Percentiles rank a stretch among this genome's conserved stretches.
These are phyloP conservation scores for Fragaria ananassa DNA, from an alignment of 306 rosid species.

Conservation along the genomic window DNA sequence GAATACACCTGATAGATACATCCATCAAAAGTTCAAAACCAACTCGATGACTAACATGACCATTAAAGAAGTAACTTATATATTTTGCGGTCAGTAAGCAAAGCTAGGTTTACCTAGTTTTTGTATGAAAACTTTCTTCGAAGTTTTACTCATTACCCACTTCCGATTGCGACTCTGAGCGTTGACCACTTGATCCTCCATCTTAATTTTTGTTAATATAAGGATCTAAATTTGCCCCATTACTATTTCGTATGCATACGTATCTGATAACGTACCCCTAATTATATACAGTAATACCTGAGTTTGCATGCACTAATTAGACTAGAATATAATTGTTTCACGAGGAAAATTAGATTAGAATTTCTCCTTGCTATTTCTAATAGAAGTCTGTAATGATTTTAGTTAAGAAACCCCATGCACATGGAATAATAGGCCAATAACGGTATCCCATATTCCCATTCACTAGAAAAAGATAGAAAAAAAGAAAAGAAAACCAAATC, in stretches of 20 bases:
- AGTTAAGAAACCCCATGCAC: constrained; percentile 1
- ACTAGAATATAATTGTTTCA: neutral
- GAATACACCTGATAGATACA: neutral
- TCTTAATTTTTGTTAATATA: neutral
- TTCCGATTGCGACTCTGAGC: neutral
- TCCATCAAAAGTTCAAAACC: neutral
- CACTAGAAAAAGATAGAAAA: neutral
- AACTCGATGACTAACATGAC: neutral
- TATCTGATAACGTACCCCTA: neutral
- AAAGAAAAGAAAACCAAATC: neutral
- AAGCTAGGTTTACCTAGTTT: neutral
- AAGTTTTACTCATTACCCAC: neutral
- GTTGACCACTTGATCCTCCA: neutral
- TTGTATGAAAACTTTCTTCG: neutral
- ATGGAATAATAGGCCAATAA: constrained; percentile 3
- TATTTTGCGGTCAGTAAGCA: neutral
- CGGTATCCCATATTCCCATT: neutral
- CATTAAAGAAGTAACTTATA: neutral
- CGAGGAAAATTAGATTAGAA: neutral
- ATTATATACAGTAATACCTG: neutral
- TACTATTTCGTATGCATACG: neutral
- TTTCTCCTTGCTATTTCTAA: neutral
- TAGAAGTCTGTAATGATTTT: neutral
- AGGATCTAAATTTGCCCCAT: neutral
- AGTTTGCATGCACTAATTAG: neutral